Percentiles rank a stretch among this genome's conserved stretches.
These are phyloP conservation scores for Aspergillus transmontanensis DNA, from an alignment of 2,329 filamentous ascomycete genomes.

Conservation along the genomic window DNA sequence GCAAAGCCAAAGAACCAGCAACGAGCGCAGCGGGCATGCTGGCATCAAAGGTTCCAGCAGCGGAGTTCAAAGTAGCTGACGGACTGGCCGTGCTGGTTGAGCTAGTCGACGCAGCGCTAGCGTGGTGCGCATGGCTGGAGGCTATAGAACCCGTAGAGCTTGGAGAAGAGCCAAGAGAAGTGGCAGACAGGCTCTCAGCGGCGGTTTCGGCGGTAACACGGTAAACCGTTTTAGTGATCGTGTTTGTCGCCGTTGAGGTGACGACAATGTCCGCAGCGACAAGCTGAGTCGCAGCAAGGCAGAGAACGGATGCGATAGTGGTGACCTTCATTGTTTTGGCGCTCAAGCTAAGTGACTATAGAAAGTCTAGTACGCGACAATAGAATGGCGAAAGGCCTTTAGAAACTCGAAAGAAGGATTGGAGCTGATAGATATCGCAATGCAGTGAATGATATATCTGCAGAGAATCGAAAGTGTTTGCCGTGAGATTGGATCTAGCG, in stretches of 20 bases:
- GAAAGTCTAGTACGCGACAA: not conserved
- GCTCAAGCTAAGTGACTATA: not conserved
- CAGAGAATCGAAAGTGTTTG: constrained; percentile 6
- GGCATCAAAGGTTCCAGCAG: constrained; percentile 24
- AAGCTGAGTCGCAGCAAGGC: constrained; percentile 37
- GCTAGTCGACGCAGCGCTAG: constrained; percentile 16
- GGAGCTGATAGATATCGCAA: not conserved
- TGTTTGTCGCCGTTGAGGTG: constrained; percentile 34
- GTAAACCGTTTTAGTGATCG: constrained; percentile 46
- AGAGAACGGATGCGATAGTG: constrained; percentile 35
- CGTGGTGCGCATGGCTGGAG: constrained; percentile 8
- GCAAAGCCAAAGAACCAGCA: constrained; percentile 41
- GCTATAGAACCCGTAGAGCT: constrained; percentile 28
- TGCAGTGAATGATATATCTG: not conserved
- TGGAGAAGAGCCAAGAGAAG: constrained; percentile 28
- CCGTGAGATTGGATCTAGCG: not conserved
- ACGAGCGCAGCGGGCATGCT: constrained; percentile 35
- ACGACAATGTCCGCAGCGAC: constrained; percentile 30
- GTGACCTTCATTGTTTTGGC: constrained; percentile 39
- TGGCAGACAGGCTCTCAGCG: constrained; percentile 24
- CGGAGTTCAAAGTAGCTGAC: constrained; percentile 16
- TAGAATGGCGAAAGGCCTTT: not conserved
- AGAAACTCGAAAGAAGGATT: not conserved
- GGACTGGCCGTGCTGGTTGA: constrained; percentile 27
- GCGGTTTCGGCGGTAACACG: constrained; percentile 46